Conservation (phyloP, 805 yeast species). For the Kregervanrija fluxuum region DNA sequence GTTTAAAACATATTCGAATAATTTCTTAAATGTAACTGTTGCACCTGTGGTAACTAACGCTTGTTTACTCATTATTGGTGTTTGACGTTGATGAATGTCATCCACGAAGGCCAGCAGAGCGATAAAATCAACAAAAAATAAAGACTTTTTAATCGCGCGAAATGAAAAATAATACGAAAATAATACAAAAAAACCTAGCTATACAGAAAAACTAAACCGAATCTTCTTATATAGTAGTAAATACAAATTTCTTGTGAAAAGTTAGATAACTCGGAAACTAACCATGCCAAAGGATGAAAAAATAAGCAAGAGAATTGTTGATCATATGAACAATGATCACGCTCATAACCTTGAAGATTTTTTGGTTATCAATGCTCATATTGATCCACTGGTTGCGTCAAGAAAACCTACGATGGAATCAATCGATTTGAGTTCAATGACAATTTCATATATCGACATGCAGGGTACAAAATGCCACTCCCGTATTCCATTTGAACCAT, state of each 20-base stretch:
- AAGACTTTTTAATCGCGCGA: too few species aligned
- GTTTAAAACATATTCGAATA: conserved; percentile 41
- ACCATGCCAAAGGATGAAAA: neutral
- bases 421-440: conserved; percentile 37
- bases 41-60: conserved; percentile 81
- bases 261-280: neutral
- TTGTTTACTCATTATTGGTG: conserved; percentile 11
- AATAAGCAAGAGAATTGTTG: conserved; percentile 39
- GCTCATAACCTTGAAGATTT: conserved; percentile 66
- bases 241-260: too few species aligned
- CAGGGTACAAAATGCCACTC: conserved; percentile 26
- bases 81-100: neutral
- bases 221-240: too few species aligned
- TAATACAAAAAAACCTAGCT: too few species aligned
- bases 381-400: conserved; percentile 9
- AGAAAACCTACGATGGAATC: conserved; percentile 37
- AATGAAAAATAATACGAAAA: too few species aligned
- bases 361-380: conserved; percentile 47
- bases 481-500: conserved; percentile 46
- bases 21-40: conserved; percentile 67
- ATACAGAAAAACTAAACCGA: too few species aligned
- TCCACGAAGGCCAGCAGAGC: neutral
- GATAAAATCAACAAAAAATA: neutral
- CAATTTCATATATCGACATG: conserved; percentile 28
- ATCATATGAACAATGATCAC: conserved; percentile 80